Conservation (phyloP, 2,329 filamentous ascomycete genomes). For the Fusarium sp. region DNA sequence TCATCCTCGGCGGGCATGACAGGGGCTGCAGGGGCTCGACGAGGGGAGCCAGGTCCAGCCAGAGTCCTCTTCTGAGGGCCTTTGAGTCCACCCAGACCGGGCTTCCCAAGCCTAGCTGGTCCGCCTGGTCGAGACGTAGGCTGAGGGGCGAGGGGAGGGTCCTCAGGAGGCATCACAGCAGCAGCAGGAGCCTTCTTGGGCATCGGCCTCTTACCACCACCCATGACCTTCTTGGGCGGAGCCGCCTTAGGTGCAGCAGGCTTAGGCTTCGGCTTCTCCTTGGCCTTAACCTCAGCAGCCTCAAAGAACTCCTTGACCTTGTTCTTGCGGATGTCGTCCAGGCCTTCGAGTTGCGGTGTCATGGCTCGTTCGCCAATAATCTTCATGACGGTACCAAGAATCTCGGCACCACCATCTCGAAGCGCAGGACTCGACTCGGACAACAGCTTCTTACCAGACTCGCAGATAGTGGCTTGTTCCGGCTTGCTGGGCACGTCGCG, state of each 20-base stretch:
- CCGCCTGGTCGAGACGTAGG: conserved; percentile 63
- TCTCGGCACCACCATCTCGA: conserved; percentile 89
- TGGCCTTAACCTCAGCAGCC: conserved; percentile 62
- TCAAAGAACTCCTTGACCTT: conserved; percentile 96
- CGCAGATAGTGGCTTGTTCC: conserved; percentile 88
- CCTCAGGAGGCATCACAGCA: conserved; percentile 58
- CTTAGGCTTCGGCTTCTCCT: conserved; percentile 83
- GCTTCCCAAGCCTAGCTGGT: conserved; percentile 65
- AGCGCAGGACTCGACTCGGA: conserved; percentile 89
- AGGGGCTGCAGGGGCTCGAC: conserved; percentile 61
- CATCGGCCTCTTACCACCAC: conserved; percentile 56
- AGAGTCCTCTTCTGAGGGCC: conserved; percentile 68
- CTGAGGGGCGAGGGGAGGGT: conserved; percentile 68
- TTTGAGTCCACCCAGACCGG: conserved; percentile 69
- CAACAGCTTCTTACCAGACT: conserved; percentile 87
- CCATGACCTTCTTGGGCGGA: conserved; percentile 61
- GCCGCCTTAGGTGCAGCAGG: conserved; percentile 66
- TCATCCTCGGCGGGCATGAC: conserved; percentile 69
- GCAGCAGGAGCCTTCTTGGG: conserved; percentile 59
- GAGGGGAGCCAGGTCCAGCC: conserved; percentile 65
- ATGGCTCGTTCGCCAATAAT: conserved; percentile 97
- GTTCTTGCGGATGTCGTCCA: conserved; percentile 94
- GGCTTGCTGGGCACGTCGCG: conserved; percentile 85
- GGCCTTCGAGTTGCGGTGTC: conserved; percentile 89
- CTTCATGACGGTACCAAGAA: conserved; percentile 96